Base-by-base conservation (phyloP, 495 filamentous ascomycete genomes). In the Tuber borchii region DNA sequence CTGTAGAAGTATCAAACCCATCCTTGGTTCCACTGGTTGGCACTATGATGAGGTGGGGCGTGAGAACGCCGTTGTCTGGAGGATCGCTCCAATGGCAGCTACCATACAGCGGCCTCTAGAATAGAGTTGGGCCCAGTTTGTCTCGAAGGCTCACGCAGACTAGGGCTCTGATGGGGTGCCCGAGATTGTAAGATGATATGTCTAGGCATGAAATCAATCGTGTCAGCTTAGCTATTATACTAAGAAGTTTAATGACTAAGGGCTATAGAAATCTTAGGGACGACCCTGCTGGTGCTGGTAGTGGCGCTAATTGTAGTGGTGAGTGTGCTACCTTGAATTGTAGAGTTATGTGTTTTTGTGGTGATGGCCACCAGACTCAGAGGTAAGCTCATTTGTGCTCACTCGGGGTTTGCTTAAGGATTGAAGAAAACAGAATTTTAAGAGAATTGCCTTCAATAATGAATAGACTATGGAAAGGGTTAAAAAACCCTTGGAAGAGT, bases 161-260 rank as follows among this genome's bases (percentile, higher is more conserved):
- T 72, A 93, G 85, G 8, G 92, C 89, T 26, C 92, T 91, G 72
- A 89, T 80, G 83, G 94, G 93, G 83, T 91, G 93, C 22, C 92
- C 91, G n/a, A 93, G 77, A 79, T 93, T 91, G 85, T 93, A 93
- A 19, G 87, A 86, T 22, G 89, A 88, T 48, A 90, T 87, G 0
- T 89, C 85, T 70, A 92, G 87, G 74, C 87, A 88, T 84, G 17
- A n/a, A n/a, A 20, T 9, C 20, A n/a, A 9, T n/a, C 6, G 1
- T n/a, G 7, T 10, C 20, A n/a, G 20, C 46, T 51, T 51, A 8
- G 7, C 1, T 51, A 10, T 5, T 4, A 40, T 51, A 51, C 20
- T 20, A 51, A 2, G 46, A 51, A 2, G 46, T n/a, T 51, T 1
- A n/a, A 51, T 51, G 46, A 1, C 20, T n/a, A n/a, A n/a, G 7